Evolutionary conservation across 179 eudicot species (phyloP), one percentile per base, ranked within the genome.

Genomic region (Spinacia oleracea): DNA sequence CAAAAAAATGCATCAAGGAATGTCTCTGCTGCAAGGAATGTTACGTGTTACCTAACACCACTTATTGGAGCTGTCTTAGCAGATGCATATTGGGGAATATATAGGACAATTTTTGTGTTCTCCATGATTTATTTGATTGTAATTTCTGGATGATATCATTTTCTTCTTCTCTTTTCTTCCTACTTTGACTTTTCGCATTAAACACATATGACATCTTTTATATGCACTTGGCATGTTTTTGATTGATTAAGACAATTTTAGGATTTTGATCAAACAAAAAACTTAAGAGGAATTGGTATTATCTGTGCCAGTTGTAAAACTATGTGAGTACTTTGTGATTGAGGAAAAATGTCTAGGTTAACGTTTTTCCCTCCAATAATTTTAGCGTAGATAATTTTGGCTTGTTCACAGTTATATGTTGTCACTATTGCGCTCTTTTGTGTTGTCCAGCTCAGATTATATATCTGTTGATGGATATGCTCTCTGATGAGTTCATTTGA

Each of bases 61-160:
- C 87, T 85, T 43, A 62, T 82, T 23, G 87, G 85, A 31, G 85
- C 87, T 62, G 78, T 82, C 67, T 73, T 85, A 73, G 85, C 85
- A 1, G 87, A 85, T 82, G 83, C 87, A 76, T 85, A 76, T 35
- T 85, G 83, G 87, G 87, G 87, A 79, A 82, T 83, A 82, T 85
- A 85, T 77, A 72, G 83, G 81, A 85, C 87, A 9, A 85, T 85
- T 76, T 85, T 77, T 59, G 79, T 77, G 9, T 85, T 85, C 85
- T 85, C 87, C 70, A 79, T 62, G 0, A 79, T 85, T 59, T 85
- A 85, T 77, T 67, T 83, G 75, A 77, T 84, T 73, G 77, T 73
- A 76, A 74, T 16, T 60, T 42, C 79, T 59, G 21, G 31, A 42
- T n/a, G n/a, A n/a, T 20, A 27, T 35, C 77, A 60, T 77, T 38